A percentile compares a stretch with the other conserved stretches of the same genome.
These are phyloP conservation scores for Omphalea diandra DNA, from an alignment of 441 rosid species.

Conservation along the genomic window DNA sequence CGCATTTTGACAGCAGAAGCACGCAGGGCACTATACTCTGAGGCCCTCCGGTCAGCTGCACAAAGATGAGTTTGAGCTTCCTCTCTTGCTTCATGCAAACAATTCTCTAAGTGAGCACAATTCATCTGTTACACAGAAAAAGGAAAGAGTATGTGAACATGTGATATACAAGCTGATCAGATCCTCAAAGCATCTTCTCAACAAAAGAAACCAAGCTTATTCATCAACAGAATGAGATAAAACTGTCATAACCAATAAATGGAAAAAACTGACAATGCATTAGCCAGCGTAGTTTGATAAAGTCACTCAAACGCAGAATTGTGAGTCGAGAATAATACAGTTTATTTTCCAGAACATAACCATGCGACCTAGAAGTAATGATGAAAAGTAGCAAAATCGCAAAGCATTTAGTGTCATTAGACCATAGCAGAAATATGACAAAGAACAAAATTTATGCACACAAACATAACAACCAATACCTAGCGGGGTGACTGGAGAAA, in stretches of 20 bases:
- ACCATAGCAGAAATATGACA: too few species aligned
- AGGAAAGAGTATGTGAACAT: neutral
- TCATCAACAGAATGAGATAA: neutral
- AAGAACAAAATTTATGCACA: neutral
- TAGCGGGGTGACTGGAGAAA: too few species aligned
- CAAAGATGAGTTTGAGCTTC: constrained; percentile 98
- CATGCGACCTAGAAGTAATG: too few species aligned
- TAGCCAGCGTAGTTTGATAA: too few species aligned
- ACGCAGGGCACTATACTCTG: constrained; percentile 78
- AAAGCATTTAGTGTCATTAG: too few species aligned
- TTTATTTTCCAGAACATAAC: too few species aligned
- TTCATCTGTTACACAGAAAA: constrained; percentile 63
- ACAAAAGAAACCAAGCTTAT: neutral
- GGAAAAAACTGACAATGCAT: neutral
- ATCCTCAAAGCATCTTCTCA: neutral
- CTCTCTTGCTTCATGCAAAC: constrained; percentile 98
- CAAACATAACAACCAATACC: neutral
- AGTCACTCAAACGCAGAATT: neutral
- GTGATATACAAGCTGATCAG: neutral
- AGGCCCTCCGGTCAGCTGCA: constrained; percentile 91
- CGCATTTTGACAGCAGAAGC: constrained; percentile 87
- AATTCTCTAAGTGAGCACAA: constrained; percentile 96
- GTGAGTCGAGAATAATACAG: neutral
- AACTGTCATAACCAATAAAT: neutral
- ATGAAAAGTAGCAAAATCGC: too few species aligned